Conservation (phyloP, 805 yeast species). For the Zygotorulaspora florentina region DNA sequence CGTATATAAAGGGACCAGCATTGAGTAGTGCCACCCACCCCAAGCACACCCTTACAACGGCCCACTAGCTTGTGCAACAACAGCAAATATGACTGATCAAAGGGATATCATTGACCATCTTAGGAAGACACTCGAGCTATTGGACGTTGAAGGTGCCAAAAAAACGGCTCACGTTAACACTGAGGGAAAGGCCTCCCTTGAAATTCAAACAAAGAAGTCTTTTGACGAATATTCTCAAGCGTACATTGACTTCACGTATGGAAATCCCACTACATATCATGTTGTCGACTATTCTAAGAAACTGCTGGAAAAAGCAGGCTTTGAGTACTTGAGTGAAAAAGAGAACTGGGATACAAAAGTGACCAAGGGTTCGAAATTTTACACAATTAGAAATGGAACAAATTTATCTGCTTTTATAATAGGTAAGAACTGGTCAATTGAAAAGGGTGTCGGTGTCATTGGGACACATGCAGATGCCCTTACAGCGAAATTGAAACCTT, state of each 20-base stretch:
- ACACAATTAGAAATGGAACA: constrained; percentile 65
- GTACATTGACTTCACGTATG: constrained; percentile 67
- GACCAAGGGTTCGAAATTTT: constrained; percentile 41
- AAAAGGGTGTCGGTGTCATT: constrained; percentile 61
- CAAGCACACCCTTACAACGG: background rate
- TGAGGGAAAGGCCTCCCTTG: background rate
- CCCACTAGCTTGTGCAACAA: background rate
- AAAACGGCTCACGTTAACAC: constrained; percentile 3
- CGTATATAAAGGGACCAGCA: constrained; percentile 3
- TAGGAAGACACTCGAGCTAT: constrained; percentile 25
- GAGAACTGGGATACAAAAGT: constrained; percentile 34
- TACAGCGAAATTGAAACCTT: constrained; percentile 67
- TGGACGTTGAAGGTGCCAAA: constrained; percentile 15
- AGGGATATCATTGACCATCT: constrained; percentile 25
- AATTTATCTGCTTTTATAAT: constrained; percentile 64
- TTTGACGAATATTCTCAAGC: constrained; percentile 38
- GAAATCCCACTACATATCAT: constrained; percentile 72
- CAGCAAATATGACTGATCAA: constrained; percentile 18
- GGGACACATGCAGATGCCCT: constrained; percentile 77
- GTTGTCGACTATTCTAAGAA: constrained; percentile 52
- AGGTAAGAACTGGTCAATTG: constrained; percentile 63
- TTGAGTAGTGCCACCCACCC: background rate
- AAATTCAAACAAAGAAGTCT: constrained; percentile 2
- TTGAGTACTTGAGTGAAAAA: constrained; percentile 61
- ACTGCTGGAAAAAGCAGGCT: constrained; percentile 55